These are phyloP conservation scores for Triangularia verruculosa DNA, from an alignment of 2,329 filamentous ascomycete genomes.

Conservation along the genomic window DNA sequence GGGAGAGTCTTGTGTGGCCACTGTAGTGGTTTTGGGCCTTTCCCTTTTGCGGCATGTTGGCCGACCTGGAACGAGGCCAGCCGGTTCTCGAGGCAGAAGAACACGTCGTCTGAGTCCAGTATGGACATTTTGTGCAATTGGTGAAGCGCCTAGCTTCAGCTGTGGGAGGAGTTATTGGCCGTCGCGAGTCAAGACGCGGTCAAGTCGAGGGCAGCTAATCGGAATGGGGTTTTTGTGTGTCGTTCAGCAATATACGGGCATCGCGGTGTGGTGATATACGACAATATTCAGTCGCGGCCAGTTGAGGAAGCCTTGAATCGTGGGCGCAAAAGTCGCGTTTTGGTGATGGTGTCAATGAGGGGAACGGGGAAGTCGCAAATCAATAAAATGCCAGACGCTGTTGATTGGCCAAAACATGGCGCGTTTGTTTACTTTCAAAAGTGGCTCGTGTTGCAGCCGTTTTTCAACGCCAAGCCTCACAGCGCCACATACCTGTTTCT, in stretches of 20 bases:
- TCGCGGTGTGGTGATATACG: background rate
- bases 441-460: background rate
- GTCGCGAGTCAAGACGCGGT: background rate
- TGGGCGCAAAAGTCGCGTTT: background rate
- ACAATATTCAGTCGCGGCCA: background rate
- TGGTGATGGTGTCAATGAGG: conserved; percentile 5
- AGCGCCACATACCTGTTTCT: background rate
- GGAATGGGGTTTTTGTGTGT: background rate
- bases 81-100: conserved; percentile 63
- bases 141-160: no score
- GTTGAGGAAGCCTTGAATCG: background rate
- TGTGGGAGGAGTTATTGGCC: background rate
- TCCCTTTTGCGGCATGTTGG: conserved; percentile 58
- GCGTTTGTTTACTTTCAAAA: conserved; percentile 30
- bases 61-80: conserved; percentile 73
- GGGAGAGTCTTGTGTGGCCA: conserved; percentile 78
- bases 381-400: conserved; percentile 11
- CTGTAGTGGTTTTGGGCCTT: conserved; percentile 51
- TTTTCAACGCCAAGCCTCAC: background rate
- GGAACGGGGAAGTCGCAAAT: conserved; percentile 18
- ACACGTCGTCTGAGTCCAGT: conserved; percentile 20
- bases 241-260: background rate
- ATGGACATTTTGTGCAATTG: conserved; percentile 17
- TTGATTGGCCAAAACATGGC: conserved; percentile 20
- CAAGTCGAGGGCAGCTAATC: background rate